phyloP scores from a whole-genome alignment of 192 early-diverging fungal species.

The Podila verticillata region DNA sequence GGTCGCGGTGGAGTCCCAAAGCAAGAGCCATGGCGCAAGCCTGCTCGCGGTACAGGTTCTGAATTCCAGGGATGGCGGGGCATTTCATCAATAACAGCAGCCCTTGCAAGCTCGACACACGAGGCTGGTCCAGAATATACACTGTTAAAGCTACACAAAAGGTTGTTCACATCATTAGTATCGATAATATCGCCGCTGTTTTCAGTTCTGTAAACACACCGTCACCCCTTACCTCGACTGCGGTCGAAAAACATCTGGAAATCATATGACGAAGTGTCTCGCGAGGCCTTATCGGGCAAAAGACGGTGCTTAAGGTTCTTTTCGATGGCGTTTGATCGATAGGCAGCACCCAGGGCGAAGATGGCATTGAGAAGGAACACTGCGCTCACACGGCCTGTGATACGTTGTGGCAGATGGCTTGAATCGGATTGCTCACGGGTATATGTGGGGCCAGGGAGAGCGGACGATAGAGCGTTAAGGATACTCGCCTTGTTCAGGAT shows the following conservation, averaged over 20 bases:
- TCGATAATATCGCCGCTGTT: no score
- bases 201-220: background rate
- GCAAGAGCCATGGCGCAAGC: slow-evolving; percentile 50
- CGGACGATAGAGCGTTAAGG: slow-evolving; percentile 33
- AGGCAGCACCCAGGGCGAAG: slow-evolving; percentile 43
- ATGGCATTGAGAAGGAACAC: slow-evolving; percentile 44
- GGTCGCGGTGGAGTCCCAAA: slow-evolving; percentile 42
- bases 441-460: slow-evolving; percentile 8
- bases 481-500: slow-evolving; percentile 43
- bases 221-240: slow-evolving; percentile 19
- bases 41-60: slow-evolving; percentile 47
- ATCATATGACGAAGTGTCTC: slow-evolving; percentile 2
- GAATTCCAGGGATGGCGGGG: slow-evolving; percentile 37
- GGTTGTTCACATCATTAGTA: no score
- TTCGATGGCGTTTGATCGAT: slow-evolving; percentile 41
- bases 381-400: slow-evolving; percentile 47
- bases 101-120: slow-evolving; percentile 39
- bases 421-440: background rate
- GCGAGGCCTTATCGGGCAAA: slow-evolving; percentile 1
- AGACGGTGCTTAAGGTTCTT: slow-evolving; percentile 23
- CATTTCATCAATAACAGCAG: slow-evolving; percentile 45
- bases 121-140: slow-evolving; percentile 39
- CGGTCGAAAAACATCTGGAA: slow-evolving; percentile 38
- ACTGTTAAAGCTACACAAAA: slow-evolving; percentile 25
- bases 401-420: slow-evolving; percentile 21